A percentile compares a stretch with the other conserved stretches of the same genome.
phyloP scores from a whole-genome alignment of 768 basidiomycete genomes.

The Psilocybe cyanescens region DNA sequence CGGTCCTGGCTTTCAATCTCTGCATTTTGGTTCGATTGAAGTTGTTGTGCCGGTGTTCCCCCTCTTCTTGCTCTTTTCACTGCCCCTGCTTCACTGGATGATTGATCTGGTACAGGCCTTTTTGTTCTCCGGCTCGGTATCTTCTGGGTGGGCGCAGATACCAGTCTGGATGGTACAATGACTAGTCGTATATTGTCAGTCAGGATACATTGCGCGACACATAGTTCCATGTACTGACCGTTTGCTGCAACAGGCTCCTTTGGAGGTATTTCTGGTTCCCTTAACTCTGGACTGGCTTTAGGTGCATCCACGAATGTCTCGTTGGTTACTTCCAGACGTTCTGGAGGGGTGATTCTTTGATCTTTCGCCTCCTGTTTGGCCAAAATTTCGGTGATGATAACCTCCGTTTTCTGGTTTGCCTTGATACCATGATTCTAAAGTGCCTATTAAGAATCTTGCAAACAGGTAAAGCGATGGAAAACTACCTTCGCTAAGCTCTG shows the following conservation, averaged over 20 bases:
- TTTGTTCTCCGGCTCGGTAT: neutral
- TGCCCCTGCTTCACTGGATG: neutral
- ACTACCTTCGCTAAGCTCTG: neutral
- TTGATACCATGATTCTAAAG: constrained; percentile 1
- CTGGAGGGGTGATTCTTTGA: too few relatives aligned
- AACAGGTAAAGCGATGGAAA: neutral
- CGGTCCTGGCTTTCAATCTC: neutral
- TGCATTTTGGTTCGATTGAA: too few relatives aligned
- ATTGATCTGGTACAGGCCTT: neutral
- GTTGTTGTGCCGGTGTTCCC: neutral
- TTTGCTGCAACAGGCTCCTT: too few relatives aligned
- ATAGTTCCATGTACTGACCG: too few relatives aligned
- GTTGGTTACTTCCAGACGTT: too few relatives aligned
- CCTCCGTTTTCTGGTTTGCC: constrained; percentile 5
- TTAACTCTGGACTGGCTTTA: too few relatives aligned
- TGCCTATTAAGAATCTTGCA: neutral
- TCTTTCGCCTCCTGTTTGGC: neutral
- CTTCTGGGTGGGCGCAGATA: neutral
- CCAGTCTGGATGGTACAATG: too few relatives aligned
- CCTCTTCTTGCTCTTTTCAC: neutral
- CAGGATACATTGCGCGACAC: too few relatives aligned
- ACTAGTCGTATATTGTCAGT: too few relatives aligned
- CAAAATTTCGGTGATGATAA: constrained; percentile 3
- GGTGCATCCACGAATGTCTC: too few relatives aligned
- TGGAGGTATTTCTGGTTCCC: too few relatives aligned